Evolutionary conservation across 176 grass and related monocot species (phyloP).

Genomic region (Avena eriantha): DNA sequence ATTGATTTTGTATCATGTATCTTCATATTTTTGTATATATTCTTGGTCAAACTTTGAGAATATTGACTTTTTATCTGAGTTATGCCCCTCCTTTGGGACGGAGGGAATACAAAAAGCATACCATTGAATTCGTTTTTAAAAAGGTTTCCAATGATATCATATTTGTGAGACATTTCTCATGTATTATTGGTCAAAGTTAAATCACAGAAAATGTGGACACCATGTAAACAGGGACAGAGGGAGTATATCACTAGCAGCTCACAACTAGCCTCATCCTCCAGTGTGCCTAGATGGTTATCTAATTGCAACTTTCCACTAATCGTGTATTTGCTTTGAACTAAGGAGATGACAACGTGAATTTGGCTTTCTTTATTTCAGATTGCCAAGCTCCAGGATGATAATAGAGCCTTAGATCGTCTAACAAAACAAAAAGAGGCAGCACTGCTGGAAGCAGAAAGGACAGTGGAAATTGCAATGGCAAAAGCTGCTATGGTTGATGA

Average conservation of each 20-base stretch:
- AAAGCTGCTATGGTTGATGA: constrained; percentile 99
- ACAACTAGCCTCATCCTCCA: not conserved
- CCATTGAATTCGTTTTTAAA: too few species aligned
- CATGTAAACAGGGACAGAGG: too few species aligned
- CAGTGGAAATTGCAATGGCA: constrained; percentile 84
- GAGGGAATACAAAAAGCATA: too few species aligned
- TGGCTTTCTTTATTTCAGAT: constrained; percentile 61
- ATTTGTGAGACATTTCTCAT: too few species aligned
- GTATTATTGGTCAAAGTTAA: too few species aligned
- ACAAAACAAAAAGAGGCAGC: constrained; percentile 98
- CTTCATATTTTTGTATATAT: too few species aligned
- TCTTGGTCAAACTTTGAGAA: too few species aligned
- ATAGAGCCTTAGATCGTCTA: constrained; percentile 92
- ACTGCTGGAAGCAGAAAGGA: constrained; percentile 90
- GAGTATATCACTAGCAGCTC: not conserved
- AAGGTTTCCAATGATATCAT: too few species aligned
- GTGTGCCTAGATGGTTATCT: not conserved
- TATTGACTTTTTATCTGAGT: too few species aligned
- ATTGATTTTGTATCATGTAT: too few species aligned
- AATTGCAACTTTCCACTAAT: not conserved
- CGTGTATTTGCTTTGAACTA: constrained; percentile 25
- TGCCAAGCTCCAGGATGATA: constrained; percentile 90
- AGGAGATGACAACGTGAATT: constrained; percentile 35
- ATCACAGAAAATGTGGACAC: too few species aligned
- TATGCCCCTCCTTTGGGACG: too few species aligned